These are phyloP conservation scores for Martensiomyces pterosporus DNA, from an alignment of 192 early-diverging fungal genomes.

Conservation along the genomic window DNA sequence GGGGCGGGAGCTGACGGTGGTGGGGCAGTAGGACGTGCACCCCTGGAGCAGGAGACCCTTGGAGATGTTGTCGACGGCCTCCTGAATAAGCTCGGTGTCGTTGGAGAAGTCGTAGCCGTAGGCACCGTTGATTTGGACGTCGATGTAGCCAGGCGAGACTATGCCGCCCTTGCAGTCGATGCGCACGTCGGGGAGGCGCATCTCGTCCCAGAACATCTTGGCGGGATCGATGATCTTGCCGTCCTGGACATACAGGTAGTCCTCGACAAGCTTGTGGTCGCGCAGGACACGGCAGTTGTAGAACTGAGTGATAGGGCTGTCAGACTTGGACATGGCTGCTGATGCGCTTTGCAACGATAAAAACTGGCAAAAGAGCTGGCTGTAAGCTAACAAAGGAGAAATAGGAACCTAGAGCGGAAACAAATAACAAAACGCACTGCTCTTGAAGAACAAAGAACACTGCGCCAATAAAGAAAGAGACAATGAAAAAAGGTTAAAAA, in stretches of 20 bases:
- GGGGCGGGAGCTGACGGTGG: constrained; percentile 67
- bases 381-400: neutral
- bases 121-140: constrained; percentile 78
- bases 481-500: constrained; percentile 2
- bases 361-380: constrained; percentile 2
- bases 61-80: constrained; percentile 63
- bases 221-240: constrained; percentile 77
- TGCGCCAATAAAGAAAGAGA: too few species aligned
- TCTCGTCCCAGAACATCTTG: constrained; percentile 63
- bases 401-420: too few species aligned
- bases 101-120: constrained; percentile 78
- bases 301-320: constrained; percentile 58
- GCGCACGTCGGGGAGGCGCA: constrained; percentile 59
- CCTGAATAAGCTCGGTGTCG: constrained; percentile 57
- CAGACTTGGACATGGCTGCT: constrained; percentile 3
- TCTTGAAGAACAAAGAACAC: too few species aligned
- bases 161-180: constrained; percentile 71
- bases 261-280: constrained; percentile 69
- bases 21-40: constrained; percentile 78
- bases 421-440: too few species aligned
- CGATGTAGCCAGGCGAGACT: constrained; percentile 76
- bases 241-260: constrained; percentile 69
- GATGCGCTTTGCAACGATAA: neutral
- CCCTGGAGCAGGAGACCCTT: constrained; percentile 73
- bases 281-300: constrained; percentile 71